Evolutionary conservation across 176 grass and related monocot species (phyloP).

Genomic region (Ampelocalamus luodianensis): DNA sequence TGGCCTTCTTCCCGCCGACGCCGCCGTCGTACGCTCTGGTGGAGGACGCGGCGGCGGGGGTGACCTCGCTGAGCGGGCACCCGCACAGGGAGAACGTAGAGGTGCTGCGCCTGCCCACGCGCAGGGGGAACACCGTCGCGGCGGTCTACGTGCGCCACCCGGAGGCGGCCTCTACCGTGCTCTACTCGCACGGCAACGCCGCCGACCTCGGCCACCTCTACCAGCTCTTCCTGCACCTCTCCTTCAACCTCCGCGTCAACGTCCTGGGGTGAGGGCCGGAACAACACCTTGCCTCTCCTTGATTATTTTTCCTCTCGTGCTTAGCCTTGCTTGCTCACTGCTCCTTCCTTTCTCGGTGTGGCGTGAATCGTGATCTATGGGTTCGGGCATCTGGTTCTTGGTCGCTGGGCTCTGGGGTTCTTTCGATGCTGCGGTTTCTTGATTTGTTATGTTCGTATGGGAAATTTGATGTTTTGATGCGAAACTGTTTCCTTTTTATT

Average conservation of each 20-base stretch:
- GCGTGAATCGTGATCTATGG: conserved; percentile 16
- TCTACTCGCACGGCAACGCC: conserved; percentile 94
- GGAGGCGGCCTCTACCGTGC: conserved; percentile 66
- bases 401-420: background rate
- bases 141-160: conserved; percentile 85
- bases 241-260: conserved; percentile 88
- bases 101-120: conserved; percentile 71
- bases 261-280: conserved; percentile 63
- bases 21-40: conserved; percentile 84
- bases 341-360: background rate
- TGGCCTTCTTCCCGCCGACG: conserved; percentile 91
- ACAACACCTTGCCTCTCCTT: background rate
- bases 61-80: conserved; percentile 66
- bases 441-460: conserved; percentile 20
- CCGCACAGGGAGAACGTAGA: conserved; percentile 90
- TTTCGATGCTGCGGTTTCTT: background rate
- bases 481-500: conserved; percentile 27
- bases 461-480: conserved; percentile 20
- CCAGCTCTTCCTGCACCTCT: conserved; percentile 92
- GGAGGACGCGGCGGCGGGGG: conserved; percentile 54
- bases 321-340: background rate
- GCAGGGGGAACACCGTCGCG: conserved; percentile 61
- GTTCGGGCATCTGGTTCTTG: background rate
- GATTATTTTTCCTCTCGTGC: background rate
- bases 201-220: conserved; percentile 90